A percentile compares a stretch with the other conserved stretches of the same genome.
These are phyloP conservation scores for Fusarium stilboides DNA, from an alignment of 2,329 filamentous ascomycete genomes.

Conservation along the genomic window DNA sequence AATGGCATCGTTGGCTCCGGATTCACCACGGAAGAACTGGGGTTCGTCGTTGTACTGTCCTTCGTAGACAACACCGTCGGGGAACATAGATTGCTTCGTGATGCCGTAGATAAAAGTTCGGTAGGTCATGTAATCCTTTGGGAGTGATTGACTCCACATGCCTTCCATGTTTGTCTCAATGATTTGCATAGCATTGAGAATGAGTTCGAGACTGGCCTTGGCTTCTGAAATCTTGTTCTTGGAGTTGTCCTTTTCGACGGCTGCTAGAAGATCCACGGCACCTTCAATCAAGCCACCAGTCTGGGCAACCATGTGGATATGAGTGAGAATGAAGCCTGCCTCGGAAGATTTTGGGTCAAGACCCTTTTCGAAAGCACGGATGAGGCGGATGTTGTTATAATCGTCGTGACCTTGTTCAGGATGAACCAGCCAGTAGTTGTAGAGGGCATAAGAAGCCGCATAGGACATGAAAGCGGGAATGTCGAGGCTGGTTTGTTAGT, in stretches of 20 bases:
- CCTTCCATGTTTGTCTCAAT: constrained; percentile 87
- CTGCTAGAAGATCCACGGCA: constrained; percentile 74
- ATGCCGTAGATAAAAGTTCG: constrained; percentile 98
- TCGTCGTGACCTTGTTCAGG: constrained; percentile 69
- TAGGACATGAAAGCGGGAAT: constrained; percentile 53
- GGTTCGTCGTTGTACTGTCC: constrained; percentile 80
- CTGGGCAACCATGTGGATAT: constrained; percentile 95
- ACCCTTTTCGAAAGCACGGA: constrained; percentile 92
- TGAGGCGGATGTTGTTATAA: constrained; percentile 81
- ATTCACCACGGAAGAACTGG: constrained; percentile 90
- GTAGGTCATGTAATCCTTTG: constrained; percentile 88
- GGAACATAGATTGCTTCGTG: constrained; percentile 94
- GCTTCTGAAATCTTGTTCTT: constrained; percentile 60
- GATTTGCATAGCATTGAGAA: constrained; percentile 72
- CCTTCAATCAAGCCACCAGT: constrained; percentile 84
- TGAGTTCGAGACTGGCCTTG: constrained; percentile 74
- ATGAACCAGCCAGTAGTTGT: constrained; percentile 75
- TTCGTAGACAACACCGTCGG: constrained; percentile 90
- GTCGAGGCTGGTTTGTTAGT: constrained; percentile 29
- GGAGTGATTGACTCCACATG: constrained; percentile 94
- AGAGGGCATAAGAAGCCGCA: constrained; percentile 77
- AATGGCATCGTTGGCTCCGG: constrained; percentile 95
- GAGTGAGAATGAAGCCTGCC: constrained; percentile 95
- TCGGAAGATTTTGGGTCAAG: constrained; percentile 90
- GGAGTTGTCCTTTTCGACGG: constrained; percentile 22